These are phyloP conservation scores for Xerocomellus dryophilus DNA, from an alignment of 768 basidiomycete genomes.

Conservation along the genomic window DNA sequence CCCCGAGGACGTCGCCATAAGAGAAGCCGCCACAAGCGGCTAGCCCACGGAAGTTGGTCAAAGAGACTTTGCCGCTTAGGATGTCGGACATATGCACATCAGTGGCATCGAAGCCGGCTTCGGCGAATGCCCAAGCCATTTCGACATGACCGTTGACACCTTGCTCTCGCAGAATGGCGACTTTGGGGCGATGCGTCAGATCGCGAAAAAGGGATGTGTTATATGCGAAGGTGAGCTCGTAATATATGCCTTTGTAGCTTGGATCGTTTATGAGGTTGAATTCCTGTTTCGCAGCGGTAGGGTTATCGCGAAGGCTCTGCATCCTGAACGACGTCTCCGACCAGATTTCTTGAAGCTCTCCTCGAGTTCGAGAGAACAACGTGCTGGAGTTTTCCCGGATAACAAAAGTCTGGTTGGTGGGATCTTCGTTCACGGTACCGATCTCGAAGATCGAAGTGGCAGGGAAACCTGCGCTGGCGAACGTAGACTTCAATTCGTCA, in stretches of 20 bases:
- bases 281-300: conserved; percentile 74
- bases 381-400: conserved; percentile 48
- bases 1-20: conserved; percentile 96
- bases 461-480: conserved; percentile 74
- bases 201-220: conserved; percentile 34
- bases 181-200: conserved; percentile 65
- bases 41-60: conserved; percentile 76
- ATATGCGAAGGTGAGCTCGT: conserved; percentile 61
- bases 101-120: conserved; percentile 90
- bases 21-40: conserved; percentile 99
- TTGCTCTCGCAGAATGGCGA: conserved; percentile 95
- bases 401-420: conserved; percentile 58
- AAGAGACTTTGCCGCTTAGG: conserved; percentile 61
- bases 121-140: conserved; percentile 97
- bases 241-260: conserved; percentile 61
- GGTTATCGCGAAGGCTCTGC: conserved; percentile 86
- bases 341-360: conserved; percentile 80
- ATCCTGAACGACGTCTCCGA: conserved; percentile 92
- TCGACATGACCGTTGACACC: conserved; percentile 98
- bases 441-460: conserved; percentile 72
- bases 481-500: conserved; percentile 51
- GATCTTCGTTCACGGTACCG: conserved; percentile 58
- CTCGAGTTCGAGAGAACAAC: conserved; percentile 67
- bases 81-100: conserved; percentile 99
- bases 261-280: conserved; percentile 69